Evolutionary conservation across 1,284 basidiomycete species (phyloP), one percentile per base, ranked within the genome.

Genomic region (Moesziomyces antarcticus): DNA sequence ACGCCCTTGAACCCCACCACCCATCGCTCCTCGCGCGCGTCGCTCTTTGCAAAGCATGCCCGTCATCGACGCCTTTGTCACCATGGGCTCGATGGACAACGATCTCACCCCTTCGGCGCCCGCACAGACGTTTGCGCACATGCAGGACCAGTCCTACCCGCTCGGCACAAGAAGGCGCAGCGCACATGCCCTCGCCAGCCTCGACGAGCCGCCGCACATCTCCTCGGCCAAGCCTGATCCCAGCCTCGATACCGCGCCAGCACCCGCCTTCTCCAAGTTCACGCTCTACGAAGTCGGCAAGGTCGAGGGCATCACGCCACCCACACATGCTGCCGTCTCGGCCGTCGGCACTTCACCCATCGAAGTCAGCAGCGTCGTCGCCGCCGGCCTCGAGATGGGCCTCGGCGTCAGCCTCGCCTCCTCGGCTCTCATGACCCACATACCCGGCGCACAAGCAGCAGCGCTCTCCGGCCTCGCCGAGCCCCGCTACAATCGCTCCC

Each of bases 311-410:
- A 50, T 73, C 49, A 69, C 73, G 22, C 69, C 69, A 22, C 73
- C 73, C 16, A 52, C 73, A 18, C 49, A 50, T 33, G 43, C 56
- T 14, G 47, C 55, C 5, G 42, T 56, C 52, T 53, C 69, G 45
- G 64, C 58, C 37, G 50, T 60, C 22, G 60, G 59, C 51, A 65
- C 64, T 1, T 59, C 56, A 16, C 63, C 64, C 20, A 47, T 56
- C 42, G 54, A 68, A 48, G 58, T 68, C 44, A 71, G 67, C 67
- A 78, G 73, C 58, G 74, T 77, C 21, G 78, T 79, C 35, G 53
- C 67, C 33, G 55, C 73, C 35, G 78, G 78, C 20, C 70, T 79
- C 48, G 73, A 75, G 51, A 76, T 79, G 76, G 78, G 78, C 14
- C 65, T 79, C 9, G 77, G 76, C 22, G 73, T 70, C 16, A 63